Evolutionary conservation across 768 basidiomycete species (phyloP), one percentile per base, ranked within the genome.

Genomic region (Suillus plorans): DNA sequence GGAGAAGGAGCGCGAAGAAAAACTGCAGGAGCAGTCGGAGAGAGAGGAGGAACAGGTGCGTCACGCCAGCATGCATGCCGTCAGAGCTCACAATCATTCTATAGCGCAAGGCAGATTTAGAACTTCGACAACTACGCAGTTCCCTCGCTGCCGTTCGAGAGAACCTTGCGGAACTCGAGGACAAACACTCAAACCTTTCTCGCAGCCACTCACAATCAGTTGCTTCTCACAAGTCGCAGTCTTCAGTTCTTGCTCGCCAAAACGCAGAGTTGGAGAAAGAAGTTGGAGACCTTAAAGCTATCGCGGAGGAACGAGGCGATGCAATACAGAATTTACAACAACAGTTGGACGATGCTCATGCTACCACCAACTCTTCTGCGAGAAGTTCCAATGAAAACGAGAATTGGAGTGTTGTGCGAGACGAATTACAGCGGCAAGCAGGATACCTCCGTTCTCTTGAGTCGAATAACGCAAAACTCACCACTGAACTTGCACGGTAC

Each of bases 391-490:
- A 71, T 12, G 81, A 87, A 31, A 84, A 84, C 45, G 85, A 86
- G 64, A 84, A 82, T 62, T 89, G 89, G 86, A 73, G 70, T 0
- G 77, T 93, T 16, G 82, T 94, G 1, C 79, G 87, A 8, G 87
- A 88, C 13, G 90, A 93, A 64, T 78, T 94, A 3, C 83, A 86
- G 53, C 84, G 86, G 1, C 91, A 91, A 67, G 84, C 88, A 0
- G 74, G 78, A 2, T 86, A 93, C 68, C 75, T 89, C 55, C 84
- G 85, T 0, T 80, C 78, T 0, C 77, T 93, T 0, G 90, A 94
- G 71, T 70, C 78, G 7, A 79, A 80, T 3, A 92, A 92, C 66
- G 75, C 82, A 1, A 84, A 81, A 65, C 74, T 91, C 61, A 80
- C 72, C 3, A 70, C 80, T 0, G 90, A 94, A 68, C 69, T 92